Conservation (phyloP, 257 asterid species). For the Solanum microdontum region DNA sequence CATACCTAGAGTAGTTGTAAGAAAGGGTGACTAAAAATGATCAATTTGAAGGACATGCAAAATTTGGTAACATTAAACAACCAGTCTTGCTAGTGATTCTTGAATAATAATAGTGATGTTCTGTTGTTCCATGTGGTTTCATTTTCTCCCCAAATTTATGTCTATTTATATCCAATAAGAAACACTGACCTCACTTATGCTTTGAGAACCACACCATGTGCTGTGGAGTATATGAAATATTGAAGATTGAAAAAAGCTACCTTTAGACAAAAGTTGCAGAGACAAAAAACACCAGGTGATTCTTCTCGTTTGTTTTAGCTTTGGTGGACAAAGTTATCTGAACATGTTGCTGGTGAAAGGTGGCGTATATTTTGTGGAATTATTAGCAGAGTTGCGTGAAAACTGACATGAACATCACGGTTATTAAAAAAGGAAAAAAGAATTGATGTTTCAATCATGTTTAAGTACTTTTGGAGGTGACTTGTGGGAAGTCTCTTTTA, state of each 20-base stretch:
- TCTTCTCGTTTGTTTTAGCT: not conserved
- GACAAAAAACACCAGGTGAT: not conserved
- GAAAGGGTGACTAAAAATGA: not conserved
- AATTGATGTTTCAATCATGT: constrained; percentile 34
- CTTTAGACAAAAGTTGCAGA: not conserved
- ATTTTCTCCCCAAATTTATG: not conserved
- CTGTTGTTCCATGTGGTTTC: constrained; percentile 13
- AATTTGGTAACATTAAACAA: constrained; percentile 13
- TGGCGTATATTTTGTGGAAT: fast-evolving
- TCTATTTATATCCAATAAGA: constrained; percentile 16
- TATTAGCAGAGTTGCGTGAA: fast-evolving
- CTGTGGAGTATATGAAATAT: constrained; percentile 19
- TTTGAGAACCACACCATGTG: constrained; percentile 43
- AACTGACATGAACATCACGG: fast-evolving
- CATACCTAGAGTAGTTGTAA: not conserved
- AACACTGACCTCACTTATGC: constrained; percentile 13
- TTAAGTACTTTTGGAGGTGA: constrained; percentile 21
- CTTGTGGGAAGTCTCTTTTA: constrained; percentile 6
- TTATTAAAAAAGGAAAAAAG: not conserved
- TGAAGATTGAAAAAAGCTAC: constrained; percentile 40
- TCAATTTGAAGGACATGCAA: constrained; percentile 17
- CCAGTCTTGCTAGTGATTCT: constrained; percentile 8
- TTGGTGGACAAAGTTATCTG: not conserved
- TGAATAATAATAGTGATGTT: constrained; percentile 12
- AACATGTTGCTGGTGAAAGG: not conserved